Base-by-base conservation (phyloP, 306 rosid genomes). In the Cicer yamashitae region DNA sequence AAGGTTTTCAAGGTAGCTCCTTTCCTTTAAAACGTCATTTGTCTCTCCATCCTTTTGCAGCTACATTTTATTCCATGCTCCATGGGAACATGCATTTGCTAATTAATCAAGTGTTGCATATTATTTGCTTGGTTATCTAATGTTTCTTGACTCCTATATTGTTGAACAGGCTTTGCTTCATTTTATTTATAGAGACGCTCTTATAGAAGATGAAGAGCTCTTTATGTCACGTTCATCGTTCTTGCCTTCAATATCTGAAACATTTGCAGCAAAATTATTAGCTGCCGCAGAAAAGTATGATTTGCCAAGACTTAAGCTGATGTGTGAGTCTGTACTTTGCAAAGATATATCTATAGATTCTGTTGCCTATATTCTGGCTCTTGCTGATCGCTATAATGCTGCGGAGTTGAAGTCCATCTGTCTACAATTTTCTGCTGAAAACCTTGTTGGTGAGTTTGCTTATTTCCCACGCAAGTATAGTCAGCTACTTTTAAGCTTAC, bases 301-400 rank as follows among this genome's bases (percentile, higher is more conserved):
- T 63, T 89, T 94, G 80, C 90, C 94, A 7, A 89, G 99, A 87
- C 97, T 94, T 43, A 77, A 89, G 82, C 70, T 89, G 88, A 87
- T 90, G 96, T 94, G 99, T 15, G 99, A 94, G 82, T 92, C 99
- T 67, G 96, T 89, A 83, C 89, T 94, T 60, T 94, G 99, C 88
- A 90, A 89, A 86, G 96, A 89, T 76, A 89, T 94, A 76, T 89
- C 97, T 44, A 91, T 92, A 41, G 89, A 90, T 74, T 92, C 97
- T 56, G 97, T 94, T 76, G 91, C 96, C 77, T 88, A 89, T 82
- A 89, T 94, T 47, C 87, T 92, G 70, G 96, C 96, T 77, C 89
- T 94, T 81, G 99, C 99, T 14, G 99, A 92, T 74, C 90, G 87
- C 52, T 84, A 87, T 84, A 89, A 83, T 51, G 97, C 97, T 15